Percentiles rank a stretch among this genome's conserved stretches.
phyloP scores from a whole-genome alignment of 2,329 filamentous ascomycete genomes.

The Clarireedia paspali region DNA sequence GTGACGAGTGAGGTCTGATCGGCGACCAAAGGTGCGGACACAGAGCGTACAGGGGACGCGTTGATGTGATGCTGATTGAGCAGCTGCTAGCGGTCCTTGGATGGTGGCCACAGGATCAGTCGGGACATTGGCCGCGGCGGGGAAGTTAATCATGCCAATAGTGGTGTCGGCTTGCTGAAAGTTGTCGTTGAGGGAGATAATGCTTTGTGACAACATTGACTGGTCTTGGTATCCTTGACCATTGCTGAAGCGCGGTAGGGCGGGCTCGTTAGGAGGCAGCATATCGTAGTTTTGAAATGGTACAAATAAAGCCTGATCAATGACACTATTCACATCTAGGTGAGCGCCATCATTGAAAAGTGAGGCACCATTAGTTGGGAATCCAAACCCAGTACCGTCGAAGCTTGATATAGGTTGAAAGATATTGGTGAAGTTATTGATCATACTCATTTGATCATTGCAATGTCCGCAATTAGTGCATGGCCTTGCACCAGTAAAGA shows the following conservation, averaged over 20 bases:
- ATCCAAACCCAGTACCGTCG: too few relatives aligned
- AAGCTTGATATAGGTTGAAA: not conserved
- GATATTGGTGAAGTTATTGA: too few relatives aligned
- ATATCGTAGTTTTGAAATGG: too few relatives aligned
- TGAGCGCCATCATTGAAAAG: too few relatives aligned
- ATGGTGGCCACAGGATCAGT: not conserved
- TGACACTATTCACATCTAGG: too few relatives aligned
- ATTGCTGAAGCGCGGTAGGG: not conserved
- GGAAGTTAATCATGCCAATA: not conserved
- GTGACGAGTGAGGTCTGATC: slow-evolving; percentile 4
- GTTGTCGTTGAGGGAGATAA: not conserved
- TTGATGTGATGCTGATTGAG: not conserved
- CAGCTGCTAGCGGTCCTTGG: not conserved
- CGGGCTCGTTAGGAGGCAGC: not conserved
- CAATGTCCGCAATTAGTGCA: not conserved
- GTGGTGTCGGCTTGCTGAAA: not conserved
- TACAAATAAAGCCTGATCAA: too few relatives aligned
- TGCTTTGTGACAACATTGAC: not conserved
- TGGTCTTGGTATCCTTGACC: not conserved
- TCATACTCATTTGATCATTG: too few relatives aligned
- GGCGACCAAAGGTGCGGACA: slow-evolving; percentile 3
- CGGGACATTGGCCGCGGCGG: not conserved
- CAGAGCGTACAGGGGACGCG: not conserved
- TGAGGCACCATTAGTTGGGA: too few relatives aligned
- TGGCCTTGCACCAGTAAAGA: not conserved